A percentile compares a stretch with the other conserved stretches of the same genome.
Evolutionary conservation across 106 monocot genomes (phyloP).

Genomic region (Amphibolis antarctica): DNA sequence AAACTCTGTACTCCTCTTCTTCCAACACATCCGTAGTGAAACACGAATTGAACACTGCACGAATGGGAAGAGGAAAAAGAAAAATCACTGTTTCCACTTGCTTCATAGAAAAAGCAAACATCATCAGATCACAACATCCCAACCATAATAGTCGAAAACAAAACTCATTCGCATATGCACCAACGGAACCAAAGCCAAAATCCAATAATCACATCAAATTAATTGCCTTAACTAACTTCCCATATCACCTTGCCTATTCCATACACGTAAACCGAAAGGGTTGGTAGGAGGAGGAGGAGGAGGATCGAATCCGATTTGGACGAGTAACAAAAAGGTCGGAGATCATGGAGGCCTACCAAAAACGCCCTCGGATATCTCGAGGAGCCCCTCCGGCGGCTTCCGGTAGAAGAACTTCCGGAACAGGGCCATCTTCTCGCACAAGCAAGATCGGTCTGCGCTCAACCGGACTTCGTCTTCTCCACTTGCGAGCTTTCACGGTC

Average conservation of each 20-base stretch:
- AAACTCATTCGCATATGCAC: no score
- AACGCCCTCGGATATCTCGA: constrained; percentile 89
- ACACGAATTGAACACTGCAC: constrained; percentile 88
- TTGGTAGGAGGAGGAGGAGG: no score
- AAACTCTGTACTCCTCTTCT: constrained; percentile 48
- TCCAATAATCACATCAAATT: no score
- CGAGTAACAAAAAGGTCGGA: neutral
- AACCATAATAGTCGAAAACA: neutral
- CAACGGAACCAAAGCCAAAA: no score
- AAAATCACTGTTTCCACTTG: neutral
- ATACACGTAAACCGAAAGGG: no score
- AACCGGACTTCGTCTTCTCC: no score
- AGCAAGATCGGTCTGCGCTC: no score
- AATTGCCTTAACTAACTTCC: no score
- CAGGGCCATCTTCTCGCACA: constrained; percentile 7
- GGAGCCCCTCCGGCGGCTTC: constrained; percentile 87
- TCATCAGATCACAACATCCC: neutral
- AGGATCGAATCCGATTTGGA: neutral
- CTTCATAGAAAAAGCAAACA: neutral
- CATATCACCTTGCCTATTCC: no score
- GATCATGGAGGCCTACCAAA: constrained; percentile 35
- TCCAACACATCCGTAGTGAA: constrained; percentile 71
- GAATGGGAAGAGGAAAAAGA: neutral
- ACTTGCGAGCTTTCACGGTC: no score
- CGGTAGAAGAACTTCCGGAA: constrained; percentile 76